Conservation (phyloP, 306 rosid genomes). For the Pterocarpus macrocarpus region DNA sequence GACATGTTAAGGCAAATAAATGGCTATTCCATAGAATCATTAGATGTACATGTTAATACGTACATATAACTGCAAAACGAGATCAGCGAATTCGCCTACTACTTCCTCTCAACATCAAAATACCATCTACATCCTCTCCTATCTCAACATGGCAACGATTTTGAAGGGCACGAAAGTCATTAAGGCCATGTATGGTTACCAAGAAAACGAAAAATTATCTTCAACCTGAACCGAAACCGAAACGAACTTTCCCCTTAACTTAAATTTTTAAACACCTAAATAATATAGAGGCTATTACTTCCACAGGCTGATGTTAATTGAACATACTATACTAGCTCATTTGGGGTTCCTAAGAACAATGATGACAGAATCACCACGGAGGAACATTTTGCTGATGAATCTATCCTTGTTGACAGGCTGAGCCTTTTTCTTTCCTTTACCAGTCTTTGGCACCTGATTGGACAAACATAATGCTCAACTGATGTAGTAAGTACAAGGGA, state of each 20-base stretch:
- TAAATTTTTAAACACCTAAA: not conserved
- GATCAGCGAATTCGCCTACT: too few species aligned
- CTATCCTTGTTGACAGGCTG: constrained; percentile 92
- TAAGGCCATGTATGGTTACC: not conserved
- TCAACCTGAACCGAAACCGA: too few species aligned
- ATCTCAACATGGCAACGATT: constrained; percentile 24
- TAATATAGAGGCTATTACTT: constrained; percentile 15
- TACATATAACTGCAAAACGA: too few species aligned
- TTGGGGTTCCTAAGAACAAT: constrained; percentile 94
- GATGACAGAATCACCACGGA: constrained; percentile 88
- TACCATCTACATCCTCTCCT: too few species aligned
- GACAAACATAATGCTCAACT: not conserved
- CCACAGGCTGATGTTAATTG: not conserved
- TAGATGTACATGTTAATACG: too few species aligned
- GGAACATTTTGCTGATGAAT: constrained; percentile 93
- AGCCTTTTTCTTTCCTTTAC: constrained; percentile 93
- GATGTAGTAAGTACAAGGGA: not conserved
- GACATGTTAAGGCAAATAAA: too few species aligned
- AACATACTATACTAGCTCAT: constrained; percentile 46
- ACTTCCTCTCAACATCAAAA: too few species aligned
- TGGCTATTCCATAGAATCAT: too few species aligned
- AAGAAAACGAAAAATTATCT: too few species aligned
- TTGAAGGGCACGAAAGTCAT: constrained; percentile 4
- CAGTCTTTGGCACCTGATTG: constrained; percentile 83
- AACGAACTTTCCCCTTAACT: too few species aligned